A percentile compares a stretch with the other conserved stretches of the same genome.
Evolutionary conservation across 805 yeast species (phyloP).

Genomic region (Saccharomycopsis babjevae): DNA sequence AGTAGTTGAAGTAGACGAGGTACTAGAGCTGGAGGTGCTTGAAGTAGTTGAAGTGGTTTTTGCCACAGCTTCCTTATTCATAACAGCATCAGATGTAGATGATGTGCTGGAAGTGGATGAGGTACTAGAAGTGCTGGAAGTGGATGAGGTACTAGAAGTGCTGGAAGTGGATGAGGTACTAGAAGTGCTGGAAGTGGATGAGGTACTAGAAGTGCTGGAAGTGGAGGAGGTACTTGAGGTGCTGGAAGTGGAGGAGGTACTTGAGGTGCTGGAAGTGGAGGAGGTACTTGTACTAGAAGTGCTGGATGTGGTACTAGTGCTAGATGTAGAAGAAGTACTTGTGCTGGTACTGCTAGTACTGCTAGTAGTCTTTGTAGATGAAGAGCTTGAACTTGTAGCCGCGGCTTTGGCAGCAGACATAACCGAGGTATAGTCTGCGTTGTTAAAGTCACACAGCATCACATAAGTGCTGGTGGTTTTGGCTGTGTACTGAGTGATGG

Average conservation of each 20-base stretch:
- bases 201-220: background rate
- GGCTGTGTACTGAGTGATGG: slow-evolving; percentile 4
- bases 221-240: slow-evolving; percentile 1
- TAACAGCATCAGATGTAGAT: slow-evolving; percentile 9
- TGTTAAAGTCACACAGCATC: slow-evolving; percentile 4
- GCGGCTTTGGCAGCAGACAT: background rate
- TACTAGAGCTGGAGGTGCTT: background rate
- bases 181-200: background rate
- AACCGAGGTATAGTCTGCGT: slow-evolving; percentile 2
- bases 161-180: slow-evolving; percentile 10
- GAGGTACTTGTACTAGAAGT: background rate
- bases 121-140: background rate
- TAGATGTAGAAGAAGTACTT: background rate
- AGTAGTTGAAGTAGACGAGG: background rate
- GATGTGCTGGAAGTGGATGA: background rate
- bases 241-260: background rate
- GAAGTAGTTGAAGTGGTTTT: background rate
- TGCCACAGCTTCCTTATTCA: background rate
- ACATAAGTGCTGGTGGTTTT: slow-evolving; percentile 1
- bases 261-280: background rate
- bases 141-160: background rate
- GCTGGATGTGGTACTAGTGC: background rate
- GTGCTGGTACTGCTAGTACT: background rate
- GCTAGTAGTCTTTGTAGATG: background rate
- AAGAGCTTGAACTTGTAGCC: background rate